These are phyloP conservation scores for Borovskyia barvae DNA, from an alignment of 208 protist species.

Conservation along the genomic window DNA sequence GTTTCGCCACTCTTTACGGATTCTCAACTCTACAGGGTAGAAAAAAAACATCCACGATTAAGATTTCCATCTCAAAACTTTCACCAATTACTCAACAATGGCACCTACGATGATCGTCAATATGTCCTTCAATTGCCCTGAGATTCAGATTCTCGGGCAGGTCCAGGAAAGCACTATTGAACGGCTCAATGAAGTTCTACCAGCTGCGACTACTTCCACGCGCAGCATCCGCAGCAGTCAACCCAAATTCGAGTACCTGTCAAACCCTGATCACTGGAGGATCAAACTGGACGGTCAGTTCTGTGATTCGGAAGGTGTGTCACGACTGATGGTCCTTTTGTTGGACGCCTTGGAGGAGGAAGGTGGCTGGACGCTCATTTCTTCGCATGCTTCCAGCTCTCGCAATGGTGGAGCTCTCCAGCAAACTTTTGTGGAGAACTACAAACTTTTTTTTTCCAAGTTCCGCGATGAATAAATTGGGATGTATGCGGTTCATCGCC, in stretches of 20 bases:
- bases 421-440: conserved; percentile 66
- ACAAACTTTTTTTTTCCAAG: conserved; percentile 81
- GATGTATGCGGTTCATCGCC: too few species aligned
- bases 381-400: conserved; percentile 50
- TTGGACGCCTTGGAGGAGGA: conserved; percentile 88
- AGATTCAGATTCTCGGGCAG: conserved; percentile 80
- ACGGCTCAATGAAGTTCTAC: conserved; percentile 77
- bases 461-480: too few species aligned
- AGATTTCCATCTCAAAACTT: too few species aligned
- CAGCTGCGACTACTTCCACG: conserved; percentile 71
- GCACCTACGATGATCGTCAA: conserved; percentile 71
- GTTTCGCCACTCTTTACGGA: conserved; percentile 9
- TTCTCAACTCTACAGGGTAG: neutral
- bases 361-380: conserved; percentile 80
- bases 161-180: conserved; percentile 88
- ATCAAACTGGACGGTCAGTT: conserved; percentile 81
- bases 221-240: conserved; percentile 57
- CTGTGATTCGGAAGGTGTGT: conserved; percentile 79
- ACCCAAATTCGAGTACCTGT: conserved; percentile 71
- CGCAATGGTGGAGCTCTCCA: conserved; percentile 39
- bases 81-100: conserved; percentile 36
- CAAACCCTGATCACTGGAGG: conserved; percentile 83
- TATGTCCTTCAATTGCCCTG: conserved; percentile 83
- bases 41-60: too few species aligned
- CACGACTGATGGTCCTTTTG: conserved; percentile 76